phyloP scores from a whole-genome alignment of 192 early-diverging fungal genomes.

The Rhizophagus clarus region DNA sequence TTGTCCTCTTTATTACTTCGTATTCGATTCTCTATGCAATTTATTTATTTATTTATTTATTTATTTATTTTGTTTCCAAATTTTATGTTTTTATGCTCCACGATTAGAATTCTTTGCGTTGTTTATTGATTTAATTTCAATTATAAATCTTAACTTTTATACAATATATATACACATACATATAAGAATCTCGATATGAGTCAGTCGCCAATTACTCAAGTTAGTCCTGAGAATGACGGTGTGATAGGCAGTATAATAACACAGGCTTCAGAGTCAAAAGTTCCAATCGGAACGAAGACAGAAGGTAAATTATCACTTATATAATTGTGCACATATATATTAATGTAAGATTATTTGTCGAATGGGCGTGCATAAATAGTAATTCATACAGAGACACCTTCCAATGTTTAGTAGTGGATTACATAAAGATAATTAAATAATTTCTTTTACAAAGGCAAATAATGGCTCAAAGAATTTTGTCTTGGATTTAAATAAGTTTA shows the following conservation, averaged over 20 bases:
- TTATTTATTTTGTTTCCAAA: not conserved
- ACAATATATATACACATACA: not conserved
- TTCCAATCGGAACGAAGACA: slow-evolving; percentile 2
- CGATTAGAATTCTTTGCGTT: not conserved
- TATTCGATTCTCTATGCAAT: not conserved
- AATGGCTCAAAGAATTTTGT: not conserved
- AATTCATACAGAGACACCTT: too few species aligned
- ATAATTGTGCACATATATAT: not conserved
- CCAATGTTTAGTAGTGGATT: not conserved
- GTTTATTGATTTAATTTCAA: not conserved
- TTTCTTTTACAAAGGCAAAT: not conserved
- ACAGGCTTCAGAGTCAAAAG: slow-evolving; percentile 8
- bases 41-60: not conserved
- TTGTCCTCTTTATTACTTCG: not conserved
- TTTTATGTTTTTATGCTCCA: not conserved
- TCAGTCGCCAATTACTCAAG: slow-evolving; percentile 28
- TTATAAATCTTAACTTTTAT: not conserved
- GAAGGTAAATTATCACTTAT: slow-evolving; percentile 13
- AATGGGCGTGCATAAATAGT: too few species aligned
- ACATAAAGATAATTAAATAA: not conserved
- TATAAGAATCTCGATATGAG: slow-evolving; percentile 20
- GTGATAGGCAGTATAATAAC: not conserved
- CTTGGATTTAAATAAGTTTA: not conserved
- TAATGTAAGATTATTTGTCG: not conserved
- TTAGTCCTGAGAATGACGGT: slow-evolving; percentile 21